Evolutionary conservation across 495 filamentous ascomycete genomes (phyloP), one percentile per base, ranked within the genome.

Genomic region (Talaromyces adpressus): DNA sequence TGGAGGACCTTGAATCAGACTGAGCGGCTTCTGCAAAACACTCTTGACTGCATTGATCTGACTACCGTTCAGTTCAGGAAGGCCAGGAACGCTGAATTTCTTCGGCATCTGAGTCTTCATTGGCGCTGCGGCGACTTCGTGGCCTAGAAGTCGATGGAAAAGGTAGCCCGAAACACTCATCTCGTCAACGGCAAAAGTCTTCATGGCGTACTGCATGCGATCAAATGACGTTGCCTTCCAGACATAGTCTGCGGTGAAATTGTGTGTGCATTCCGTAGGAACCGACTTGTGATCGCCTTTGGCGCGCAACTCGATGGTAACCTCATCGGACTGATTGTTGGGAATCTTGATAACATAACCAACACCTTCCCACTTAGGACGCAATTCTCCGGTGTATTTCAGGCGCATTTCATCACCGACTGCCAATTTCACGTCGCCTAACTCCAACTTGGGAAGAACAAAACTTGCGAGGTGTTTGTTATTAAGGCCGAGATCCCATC

Each of bases 141-240:
- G 93, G 53, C 94, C 94, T 18, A 99, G 86, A 12, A 99, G 84
- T 62, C 93, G 93, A 77, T 99, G 94, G 78, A 97, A 99, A 65
- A 99, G 97, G 78, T 98, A 99, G 52, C 94, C 94, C 23, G 93
- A 97, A 59, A 99, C 92, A 70, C 93, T 97, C 88, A 95, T 91
- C 70, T 99, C 94, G 67, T 99, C 94, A 57, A 99, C 87, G 23
- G 94, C 94, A 71, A 99, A 99, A 0, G 91, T 98, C 82, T 98
- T 97, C 94, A 99, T 98, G 39, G 94, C 94, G 65, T 91, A 85
- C 73, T 99, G 94, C 94, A 99, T 99, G 64, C 94, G 92, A 71
- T 99, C 94, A 70, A 98, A 99, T 0, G 93, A 97, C 1, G 95
- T 99, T 22, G 94, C 94, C 70, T 99, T 99, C 94, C 94, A 99